Evolutionary conservation across 2,329 filamentous ascomycete genomes (phyloP), one percentile per base, ranked within the genome.

Genomic region (Xylaria sp.): DNA sequence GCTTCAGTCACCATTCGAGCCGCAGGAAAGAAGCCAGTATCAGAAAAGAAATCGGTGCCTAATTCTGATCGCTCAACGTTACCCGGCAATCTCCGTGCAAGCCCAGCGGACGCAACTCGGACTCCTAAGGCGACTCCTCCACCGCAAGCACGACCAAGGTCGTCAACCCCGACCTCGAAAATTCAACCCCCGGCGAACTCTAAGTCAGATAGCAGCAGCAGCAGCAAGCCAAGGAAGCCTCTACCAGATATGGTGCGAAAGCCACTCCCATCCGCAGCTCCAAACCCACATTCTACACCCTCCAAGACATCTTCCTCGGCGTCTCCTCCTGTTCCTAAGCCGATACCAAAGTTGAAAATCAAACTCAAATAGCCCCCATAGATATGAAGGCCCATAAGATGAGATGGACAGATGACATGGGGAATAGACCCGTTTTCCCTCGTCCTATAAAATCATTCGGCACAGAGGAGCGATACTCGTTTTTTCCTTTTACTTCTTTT

Each of bases 221-320:
- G 67, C 49, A 63, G 70, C 17, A 76, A 76, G 39, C 68, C 71
- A 4, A 66, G 76, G 29, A 77, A 77, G 50, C 74, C 75, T 31
- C 69, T 77, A 42, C 75, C 74, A 6, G 74, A 74, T 20, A 74
- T 65, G 71, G 72, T 55, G 68, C 72, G 74, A 44, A 76, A 74
- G 22, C 73, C 74, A 38, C 72, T 75, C 13, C 76, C 75, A 13
- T 73, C 73, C 4, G 68, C 66, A 6, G 68, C 58, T 58, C 1
- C 66, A 56, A 54, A 55, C 51, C 45, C 69, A 20, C 55, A 71
- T 42, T 29, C 71, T 61, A 57, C 62, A 49, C 33, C 72, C 60
- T 57, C 63, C 64, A 68, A 70, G 13, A 65, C 71, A 7, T 66
- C 67, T n/a, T 60, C 63, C 25, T 62, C 67, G 5, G 50, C 68